These are phyloP conservation scores for Carex pumila DNA, from an alignment of 176 grass and related monocot genomes.

Conservation along the genomic window DNA sequence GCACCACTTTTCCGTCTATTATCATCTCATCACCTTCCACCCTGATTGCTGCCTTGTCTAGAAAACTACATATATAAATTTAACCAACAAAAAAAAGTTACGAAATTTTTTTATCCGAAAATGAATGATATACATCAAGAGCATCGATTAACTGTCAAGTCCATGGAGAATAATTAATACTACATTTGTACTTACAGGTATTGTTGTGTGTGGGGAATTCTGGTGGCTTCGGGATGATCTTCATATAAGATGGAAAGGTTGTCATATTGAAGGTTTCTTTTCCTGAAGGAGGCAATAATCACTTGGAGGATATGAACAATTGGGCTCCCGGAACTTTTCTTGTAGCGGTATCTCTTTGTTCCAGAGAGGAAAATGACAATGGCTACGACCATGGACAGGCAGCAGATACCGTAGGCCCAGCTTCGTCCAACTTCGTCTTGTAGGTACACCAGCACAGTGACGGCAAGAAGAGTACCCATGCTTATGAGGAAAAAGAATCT, in stretches of 20 bases:
- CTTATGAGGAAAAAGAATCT: conserved; percentile 83
- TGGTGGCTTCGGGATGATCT: conserved; percentile 27
- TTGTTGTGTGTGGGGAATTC: conserved; percentile 49
- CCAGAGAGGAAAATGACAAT: conserved; percentile 51
- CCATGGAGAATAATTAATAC: background rate
- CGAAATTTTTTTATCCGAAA: background rate
- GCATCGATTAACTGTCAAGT: background rate
- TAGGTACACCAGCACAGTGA: conserved; percentile 76
- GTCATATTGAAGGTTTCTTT: conserved; percentile 29
- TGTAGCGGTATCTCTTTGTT: conserved; percentile 63
- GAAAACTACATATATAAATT: conserved; percentile 30
- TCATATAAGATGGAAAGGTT: conserved; percentile 33
- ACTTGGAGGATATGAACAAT: conserved; percentile 85
- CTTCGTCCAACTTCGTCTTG: conserved; percentile 72
- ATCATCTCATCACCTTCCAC: conserved; percentile 39
- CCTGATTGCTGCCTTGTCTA: conserved; percentile 63
- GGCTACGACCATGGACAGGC: conserved; percentile 53
- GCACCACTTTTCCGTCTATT: conserved; percentile 2
- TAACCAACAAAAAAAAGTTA: background rate
- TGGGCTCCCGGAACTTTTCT: conserved; percentile 53
- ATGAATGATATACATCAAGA: background rate
- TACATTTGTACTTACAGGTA: conserved; percentile 27
- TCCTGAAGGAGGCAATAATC: conserved; percentile 43
- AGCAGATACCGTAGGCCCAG: conserved; percentile 79
- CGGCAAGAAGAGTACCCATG: conserved; percentile 54